Evolutionary conservation across 179 eudicot species (phyloP), one percentile per base, ranked within the genome.

Genomic region (Beta corolliflora): DNA sequence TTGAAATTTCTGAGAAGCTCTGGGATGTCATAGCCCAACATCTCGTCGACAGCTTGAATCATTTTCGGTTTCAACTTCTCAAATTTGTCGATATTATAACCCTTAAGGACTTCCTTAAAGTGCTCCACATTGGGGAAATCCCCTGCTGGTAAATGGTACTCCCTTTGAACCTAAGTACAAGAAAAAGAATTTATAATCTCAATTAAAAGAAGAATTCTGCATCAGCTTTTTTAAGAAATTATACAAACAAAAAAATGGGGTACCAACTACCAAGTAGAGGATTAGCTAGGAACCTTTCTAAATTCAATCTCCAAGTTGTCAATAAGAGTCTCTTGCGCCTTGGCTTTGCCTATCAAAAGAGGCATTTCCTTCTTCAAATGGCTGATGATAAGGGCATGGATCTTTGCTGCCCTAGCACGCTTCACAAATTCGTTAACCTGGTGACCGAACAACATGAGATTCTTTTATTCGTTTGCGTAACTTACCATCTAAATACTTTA

Each of bases 311-410:
- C 93, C 74, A 95, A 93, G 83, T 94, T 94, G 23, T 90, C 92
- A 18, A 91, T 89, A 0, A 95, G 93, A 63, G 79, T 76, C 70
- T 88, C 89, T 71, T 95, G 99, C 53, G 98, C 74, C 88, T 95
- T 95, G 60, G 91, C 83, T 85, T 95, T 95, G 78, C 99, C 99
- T 84, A 95, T 87, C 82, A 95, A 71, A 52, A 92, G 83, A 13
- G 99, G 99, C 99, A 95, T 95, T 88, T 95, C 98, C 82, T 95
- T 95, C 70, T 91, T 95, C 64, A 95, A 92, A 71, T 94, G 99
- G 76, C 99, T 86, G 52, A 95, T 92, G 48, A 95, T 94, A 75
- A 91, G 89, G 52, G 99, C 98, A 80, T 95, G 99, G 60, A 95
- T 92, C 87, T 92, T 94, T 31, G 98, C 97, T 80, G 99, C 98